Base-by-base conservation (phyloP, 371 early-diverging fungal genomes). In the Haplosporangium sp. region DNA sequence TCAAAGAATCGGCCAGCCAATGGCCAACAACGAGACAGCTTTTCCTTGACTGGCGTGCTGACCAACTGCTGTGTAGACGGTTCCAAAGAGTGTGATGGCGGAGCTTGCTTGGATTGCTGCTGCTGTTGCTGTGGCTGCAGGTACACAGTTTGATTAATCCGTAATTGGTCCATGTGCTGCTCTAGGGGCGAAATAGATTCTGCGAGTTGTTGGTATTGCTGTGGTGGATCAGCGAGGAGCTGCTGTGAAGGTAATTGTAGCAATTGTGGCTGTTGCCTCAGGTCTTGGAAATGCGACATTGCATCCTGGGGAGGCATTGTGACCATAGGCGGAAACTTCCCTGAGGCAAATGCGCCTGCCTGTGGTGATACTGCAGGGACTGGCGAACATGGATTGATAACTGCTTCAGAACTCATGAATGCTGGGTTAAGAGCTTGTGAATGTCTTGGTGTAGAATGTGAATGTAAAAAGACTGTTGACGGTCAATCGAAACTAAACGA, bases 1-100 rank as follows among this genome's bases (percentile, higher is more conserved):
- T 76, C 71, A 58, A 70, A 70, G 40, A 76, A 48, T 4, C 66
- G 70, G 20, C 71, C 59, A 1, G 71, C 54, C 52, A 76, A 36
- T 3, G 71, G 62, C 76, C 76, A 76, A 12, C 70, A 67, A 14
- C 75, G 51, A 1, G 58, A 12, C 21, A 54, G 43, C 54, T 58
- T 66, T 38, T 62, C 69, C 20, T 67, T 68, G 21, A 14, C 23
- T 29, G 1, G 38, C 21, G 45, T 20, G 12, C 47, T 36, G 9
- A 29, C 9, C 13, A 10, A 48, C 11, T 47, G 7, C 16, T 48
- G 61, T 41, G 4, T 50, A 13, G 40, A 20, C 10, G 14, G 6
- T 55, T 1, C 45, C 45, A 45, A 45, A 20, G n/a, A 20, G 20
- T 50, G n/a, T 7, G 36, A 9, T 40, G 60, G 48, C 29, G 29